Evolutionary conservation across 345 rosid genomes (phyloP), one percentile per base, ranked within the genome.

Genomic region (Pugionium cornutum): DNA sequence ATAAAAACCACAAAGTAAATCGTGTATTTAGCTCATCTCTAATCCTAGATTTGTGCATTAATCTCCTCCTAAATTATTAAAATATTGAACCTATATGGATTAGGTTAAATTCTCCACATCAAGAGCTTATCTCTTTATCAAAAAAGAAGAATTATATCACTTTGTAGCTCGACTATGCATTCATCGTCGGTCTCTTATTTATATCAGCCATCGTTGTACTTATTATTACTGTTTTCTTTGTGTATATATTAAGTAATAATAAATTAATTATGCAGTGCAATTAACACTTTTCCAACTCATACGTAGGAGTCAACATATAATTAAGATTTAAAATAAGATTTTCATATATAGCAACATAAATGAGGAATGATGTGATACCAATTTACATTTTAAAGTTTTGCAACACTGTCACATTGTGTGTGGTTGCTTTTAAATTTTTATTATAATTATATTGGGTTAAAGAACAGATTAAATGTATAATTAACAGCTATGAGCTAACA

Each of bases 31-130:
- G 18, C 62, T 52, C 42, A 61, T 53, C 30, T 53, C 36, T 36
- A 46, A 55, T 47, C 69, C 64, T 54, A 39, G 1, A 53, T 62
- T 55, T 63, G 37, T 70, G 67, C 74, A 61, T 18, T 30, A 69
- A 28, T 52, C 53, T 60, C 46, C 61, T 52, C 74, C 11, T 33
- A 8, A 11, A 61, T 44, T 59, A 32, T 26, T 32, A 47, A 6
- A 34, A 1, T 6, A 58, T 18, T 18, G 18, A 18, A 34, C 36
- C 1, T 35, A 37, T 39, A 53, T 45, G 33, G 59, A 64, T 64
- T 64, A 71, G 65, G 75, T 41, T 32, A 54, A 11, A 3, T 39
- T 32, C 29, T 53, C 32, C 41, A 44, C 44, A 69, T 68, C 45
- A 37, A 70, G 28, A 46, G 10, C n/a, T 54, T 70, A 53, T 62